Conservation (phyloP, 306 rosid species). For the Coriaria nepalensis region DNA sequence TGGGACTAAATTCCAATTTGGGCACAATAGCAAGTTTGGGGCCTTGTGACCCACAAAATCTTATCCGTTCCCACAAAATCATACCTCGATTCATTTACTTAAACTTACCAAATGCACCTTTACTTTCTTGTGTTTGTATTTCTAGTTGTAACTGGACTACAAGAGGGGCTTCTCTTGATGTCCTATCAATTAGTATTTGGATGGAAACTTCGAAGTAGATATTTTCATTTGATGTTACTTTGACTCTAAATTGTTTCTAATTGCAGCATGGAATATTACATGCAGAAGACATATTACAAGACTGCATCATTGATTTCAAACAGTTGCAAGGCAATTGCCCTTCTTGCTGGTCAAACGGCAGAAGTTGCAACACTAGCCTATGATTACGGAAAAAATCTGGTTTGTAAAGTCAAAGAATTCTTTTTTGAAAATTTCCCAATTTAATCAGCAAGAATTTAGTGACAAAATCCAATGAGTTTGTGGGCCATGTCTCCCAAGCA, state of each 20-base stretch:
- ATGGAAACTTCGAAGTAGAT: background rate
- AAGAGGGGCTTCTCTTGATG: too few species aligned
- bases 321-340: conserved; percentile 93
- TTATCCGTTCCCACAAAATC: too few species aligned
- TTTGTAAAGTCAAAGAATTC: conserved; percentile 31
- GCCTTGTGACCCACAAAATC: too few species aligned
- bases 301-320: conserved; percentile 89
- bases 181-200: too few species aligned
- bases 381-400: conserved; percentile 95
- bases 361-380: conserved; percentile 77
- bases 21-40: too few species aligned
- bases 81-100: too few species aligned
- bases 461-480: conserved; percentile 1
- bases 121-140: too few species aligned
- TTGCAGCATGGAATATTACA: conserved; percentile 94
- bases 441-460: background rate
- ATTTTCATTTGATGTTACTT: background rate
- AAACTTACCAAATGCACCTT: too few species aligned
- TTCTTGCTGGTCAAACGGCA: conserved; percentile 85
- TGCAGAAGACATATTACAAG: conserved; percentile 85
- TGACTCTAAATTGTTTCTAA: background rate
- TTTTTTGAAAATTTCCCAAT: conserved; percentile 1
- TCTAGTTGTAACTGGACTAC: too few species aligned
- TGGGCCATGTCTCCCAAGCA: conserved; percentile 1
- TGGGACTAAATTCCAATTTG: too few species aligned